Evolutionary conservation across 805 yeast species (phyloP), one percentile per base, ranked within the genome.

Genomic region (Ogataea paradorogensis): DNA sequence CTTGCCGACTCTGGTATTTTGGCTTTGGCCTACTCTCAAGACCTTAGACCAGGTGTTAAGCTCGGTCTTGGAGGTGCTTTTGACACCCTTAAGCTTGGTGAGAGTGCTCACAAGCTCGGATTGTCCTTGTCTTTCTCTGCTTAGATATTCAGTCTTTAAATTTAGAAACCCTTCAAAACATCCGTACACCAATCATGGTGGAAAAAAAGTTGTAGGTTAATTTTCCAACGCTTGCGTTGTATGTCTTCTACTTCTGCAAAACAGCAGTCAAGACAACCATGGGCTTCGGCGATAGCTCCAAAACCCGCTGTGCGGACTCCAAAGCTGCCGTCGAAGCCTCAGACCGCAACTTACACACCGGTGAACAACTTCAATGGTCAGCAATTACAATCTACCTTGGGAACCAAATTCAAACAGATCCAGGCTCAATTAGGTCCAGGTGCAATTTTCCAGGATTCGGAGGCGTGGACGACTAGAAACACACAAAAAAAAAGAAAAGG

Each of bases 31-130:
- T 93, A 90, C 83, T 84, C 91, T 64, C 98, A 91, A 76, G 82
- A 78, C 59, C 78, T 93, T 69, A 86, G 91, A 76, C 95, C 95
- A 48, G 97, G 97, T 70, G 96, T 93, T 59, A 87, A 86, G 63
- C 75, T 93, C 59, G 99, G 99, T 68, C 78, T 93, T 53, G 99
- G 99, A 78, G 85, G 95, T 59, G 88, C 95, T 50, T 82, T 93
- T 71, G 96, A 93, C 70, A 95, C 97, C 60, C 79, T 90, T 70
- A 85, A 91, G 70, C 78, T 91, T 64, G 82, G 86, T 65, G 97
- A 90, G 77, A 87, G 96, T 52, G 95, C 93, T 62, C 99, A 93
- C 82, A 90, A 93, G 81, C 77, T 93, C 62, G 99, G 99, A 71
- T 78, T 88, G 74, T 87, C 96, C 42, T 78, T 93, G 68, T 78